A percentile compares a stretch with the other conserved stretches of the same genome.
These are phyloP conservation scores for Termitomyces sp. DNA, from an alignment of 768 basidiomycete genomes.

Conservation along the genomic window DNA sequence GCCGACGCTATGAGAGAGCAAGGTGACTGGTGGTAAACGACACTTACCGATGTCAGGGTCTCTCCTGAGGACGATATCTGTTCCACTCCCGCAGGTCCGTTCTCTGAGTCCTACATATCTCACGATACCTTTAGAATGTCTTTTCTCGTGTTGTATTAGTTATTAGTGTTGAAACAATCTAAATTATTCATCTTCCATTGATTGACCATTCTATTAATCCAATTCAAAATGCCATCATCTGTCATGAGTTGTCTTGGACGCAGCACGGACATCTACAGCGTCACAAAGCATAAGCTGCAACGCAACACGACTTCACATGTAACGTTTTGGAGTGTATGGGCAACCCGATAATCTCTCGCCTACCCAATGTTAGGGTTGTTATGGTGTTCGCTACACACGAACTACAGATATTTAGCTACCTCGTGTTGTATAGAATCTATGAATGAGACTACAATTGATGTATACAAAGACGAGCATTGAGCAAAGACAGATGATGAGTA, in stretches of 20 bases:
- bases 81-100: not conserved
- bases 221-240: not conserved
- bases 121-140: not conserved
- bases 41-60: too few relatives aligned
- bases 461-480: too few relatives aligned
- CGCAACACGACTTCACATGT: too few relatives aligned
- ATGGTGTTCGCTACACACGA: too few relatives aligned
- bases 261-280: too few relatives aligned
- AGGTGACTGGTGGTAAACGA: conserved; percentile 68
- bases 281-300: not conserved
- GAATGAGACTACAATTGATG: too few relatives aligned
- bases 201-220: not conserved
- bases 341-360: too few relatives aligned
- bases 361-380: too few relatives aligned
- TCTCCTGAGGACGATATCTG: not conserved
- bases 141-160: not conserved
- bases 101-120: not conserved
- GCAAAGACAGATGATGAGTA: too few relatives aligned
- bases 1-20: conserved; percentile 72
- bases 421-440: too few relatives aligned
- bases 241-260: not conserved
- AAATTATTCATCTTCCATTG: not conserved
- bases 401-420: too few relatives aligned
- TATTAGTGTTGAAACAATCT: not conserved
- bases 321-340: too few relatives aligned